Base-by-base conservation (phyloP, 2,329 filamentous ascomycete genomes). In the Kalmusia sp. region DNA sequence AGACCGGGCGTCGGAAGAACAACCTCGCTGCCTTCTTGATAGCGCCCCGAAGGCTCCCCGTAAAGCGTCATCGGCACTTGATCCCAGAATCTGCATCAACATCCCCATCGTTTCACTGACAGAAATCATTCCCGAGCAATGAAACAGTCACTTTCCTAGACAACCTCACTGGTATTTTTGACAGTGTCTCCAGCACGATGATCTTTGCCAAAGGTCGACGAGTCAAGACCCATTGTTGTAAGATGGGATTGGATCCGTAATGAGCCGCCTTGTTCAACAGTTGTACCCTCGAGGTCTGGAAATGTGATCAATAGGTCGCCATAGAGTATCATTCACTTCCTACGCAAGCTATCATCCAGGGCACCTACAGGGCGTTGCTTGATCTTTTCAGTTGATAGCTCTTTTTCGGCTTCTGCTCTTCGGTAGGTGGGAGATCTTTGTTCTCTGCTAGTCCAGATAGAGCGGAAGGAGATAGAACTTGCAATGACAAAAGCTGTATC, bases 401-500 rank as follows among this genome's bases (percentile, higher is more conserved):
- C 17, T 25, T 49, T 40, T 24, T 25, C 46, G 11, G 25, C 25
- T 12, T 40, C 22, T n/a, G 21, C 22, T n/a, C 33, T 39, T n/a
- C 46, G 46, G 27, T 44, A 33, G 27, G 19, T 33, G 14, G 31
- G 8, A 8, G 25, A 30, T 14, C 7, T 40, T n/a, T 47, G 30
- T 6, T 49, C 46, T 17, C 46, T 40, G 46, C 46, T 49, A 3
- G 33, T 21, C 46, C 46, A 49, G 14, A 49, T 34, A 8, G 46
- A 49, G 12, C 46, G 46, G 46, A 49, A 49, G 15, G 46, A 49
- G 25, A 49, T 21, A 15, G 40, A 12, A 35, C 46, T 40, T 8
- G 46, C 46, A 35, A 44, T 51, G 31, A 51, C 21, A 35, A 44
- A 51, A 19, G 48, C 45, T 49, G 19, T 5, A 21, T 14, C 17